Base-by-base conservation (phyloP, 495 filamentous ascomycete species). In the Penicillium canariense region DNA sequence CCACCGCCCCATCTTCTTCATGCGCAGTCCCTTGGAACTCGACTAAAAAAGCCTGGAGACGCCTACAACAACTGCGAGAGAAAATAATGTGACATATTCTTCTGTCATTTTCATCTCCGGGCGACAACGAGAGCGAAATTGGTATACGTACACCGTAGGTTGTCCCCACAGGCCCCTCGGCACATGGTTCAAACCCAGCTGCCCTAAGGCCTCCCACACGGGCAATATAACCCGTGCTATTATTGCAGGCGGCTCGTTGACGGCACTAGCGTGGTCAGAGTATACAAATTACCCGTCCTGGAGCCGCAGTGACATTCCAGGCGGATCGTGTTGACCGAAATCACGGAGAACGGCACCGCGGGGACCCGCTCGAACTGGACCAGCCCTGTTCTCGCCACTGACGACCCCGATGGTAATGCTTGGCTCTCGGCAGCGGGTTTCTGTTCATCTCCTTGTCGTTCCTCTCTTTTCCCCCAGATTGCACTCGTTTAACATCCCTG, bases 341-440 rank as follows among this genome's bases (percentile, higher is more conserved):
- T 30, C 50, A 56, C 49, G 52, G 55, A 54, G 50, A 52, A 42
- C 48, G 12, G 51, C 46, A 47, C 42, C 45, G 23, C 22, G 20
- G 8, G 31, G 15, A 27, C 42, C 48, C 54, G 32, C 43, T 50
- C 15, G 18, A 44, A 28, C 25, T 42, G 52, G 30, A 26, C 55
- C 28, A 8, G 38, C 49, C 43, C 22, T 32, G 40, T 45, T 55
- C 55, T 63, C 44, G 60, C 63, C 63, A 60, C 60, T 39, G 28
- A 32, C 30, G 18, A 38, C 30, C 18, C 1, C 40, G 42, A 38
- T 52, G 28, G 40, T 52, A 50, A 55, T 55, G 59, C 53, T 60
- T 60, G 52, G 50, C 56, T 47, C 23, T 20, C 51, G 14, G 35
- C 36, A 54, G 47, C 31, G 28, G 25, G 4, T 32, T 55, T 55